Base-by-base conservation (phyloP, 441 rosid species). In the Viola pubescens region DNA sequence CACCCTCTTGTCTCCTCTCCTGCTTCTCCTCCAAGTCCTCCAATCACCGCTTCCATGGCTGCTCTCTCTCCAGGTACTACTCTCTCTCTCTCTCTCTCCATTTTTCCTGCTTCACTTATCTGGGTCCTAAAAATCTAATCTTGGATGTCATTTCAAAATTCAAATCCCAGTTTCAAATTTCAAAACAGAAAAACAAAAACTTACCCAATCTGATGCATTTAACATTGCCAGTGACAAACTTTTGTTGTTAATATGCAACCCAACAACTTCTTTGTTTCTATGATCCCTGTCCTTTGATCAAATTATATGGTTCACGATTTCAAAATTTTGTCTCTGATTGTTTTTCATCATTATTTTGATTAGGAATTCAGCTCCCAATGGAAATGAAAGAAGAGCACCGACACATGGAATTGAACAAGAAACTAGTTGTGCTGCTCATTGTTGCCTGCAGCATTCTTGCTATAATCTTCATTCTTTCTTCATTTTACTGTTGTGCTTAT, bases 1-100 rank as follows among this genome's bases (percentile, higher is more conserved):
- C 60, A 56, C 59, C 74, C 77, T 59, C 73, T 74, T 46, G 63
- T 65, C 67, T 68, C 68, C 11, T 67, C 82, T 0, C 77, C 84
- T 13, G 10, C 68, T 40, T 4, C 65, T 10, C 58, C 65, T 43
- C 60, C 57, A 60, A 52, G 70, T 74, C 77, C 91, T 54, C 61
- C 60, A 60, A 48, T 73, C 61, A 76, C 88, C 59, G 43, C 84
- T 77, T 70, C 81, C 66, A 63, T 81, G 81, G 69, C 81, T 48
- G 71, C 79, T 39, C 68, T 82, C 43, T 79, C 95, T 70, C 97
- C 97, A 72, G 97, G 97, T 90, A 67, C 48, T 11, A 10, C 48
- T 2, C 13, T 19, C 42, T 26, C 3, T 26, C 34, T 26, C 34
- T 26, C 34, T 2, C 34, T 26, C 34, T 26, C 34, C 34, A 26